phyloP scores from a whole-genome alignment of 2,329 filamentous ascomycete genomes.

The Akanthomyces lecanii region DNA sequence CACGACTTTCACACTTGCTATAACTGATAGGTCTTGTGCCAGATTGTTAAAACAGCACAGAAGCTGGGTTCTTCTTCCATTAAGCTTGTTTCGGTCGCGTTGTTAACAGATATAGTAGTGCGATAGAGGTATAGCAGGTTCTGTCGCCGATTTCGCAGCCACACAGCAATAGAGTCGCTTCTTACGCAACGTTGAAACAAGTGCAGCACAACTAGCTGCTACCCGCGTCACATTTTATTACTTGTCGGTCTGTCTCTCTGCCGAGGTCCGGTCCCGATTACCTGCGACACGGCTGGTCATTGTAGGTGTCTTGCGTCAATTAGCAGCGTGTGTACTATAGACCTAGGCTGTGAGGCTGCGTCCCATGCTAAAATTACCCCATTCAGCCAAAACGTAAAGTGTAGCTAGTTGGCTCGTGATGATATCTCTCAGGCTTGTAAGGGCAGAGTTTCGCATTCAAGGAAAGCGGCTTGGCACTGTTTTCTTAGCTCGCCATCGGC shows the following conservation, averaged over 20 bases:
- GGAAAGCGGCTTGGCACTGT: neutral
- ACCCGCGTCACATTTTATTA: no score
- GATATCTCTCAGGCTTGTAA: neutral
- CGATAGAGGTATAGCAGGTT: neutral
- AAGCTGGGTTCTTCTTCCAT: no score
- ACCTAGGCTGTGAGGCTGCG: neutral
- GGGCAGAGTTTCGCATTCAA: neutral
- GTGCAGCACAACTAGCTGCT: neutral
- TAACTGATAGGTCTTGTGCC: no score
- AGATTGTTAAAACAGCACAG: no score
- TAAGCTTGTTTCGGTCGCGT: neutral
- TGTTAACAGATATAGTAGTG: neutral
- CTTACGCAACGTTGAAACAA: neutral
- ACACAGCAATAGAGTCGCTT: neutral
- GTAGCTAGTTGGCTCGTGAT: neutral
- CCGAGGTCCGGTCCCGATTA: no score
- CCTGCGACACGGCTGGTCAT: neutral
- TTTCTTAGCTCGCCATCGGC: neutral
- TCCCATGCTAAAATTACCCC: neutral
- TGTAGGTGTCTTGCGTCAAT: neutral
- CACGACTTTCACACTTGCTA: no score
- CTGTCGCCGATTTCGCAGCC: neutral
- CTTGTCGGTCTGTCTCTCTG: no score
- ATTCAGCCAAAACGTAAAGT: neutral
- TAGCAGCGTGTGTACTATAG: neutral